Evolutionary conservation across 2,329 filamentous ascomycete genomes (phyloP).

Genomic region (Cladophialophora bantiana): DNA sequence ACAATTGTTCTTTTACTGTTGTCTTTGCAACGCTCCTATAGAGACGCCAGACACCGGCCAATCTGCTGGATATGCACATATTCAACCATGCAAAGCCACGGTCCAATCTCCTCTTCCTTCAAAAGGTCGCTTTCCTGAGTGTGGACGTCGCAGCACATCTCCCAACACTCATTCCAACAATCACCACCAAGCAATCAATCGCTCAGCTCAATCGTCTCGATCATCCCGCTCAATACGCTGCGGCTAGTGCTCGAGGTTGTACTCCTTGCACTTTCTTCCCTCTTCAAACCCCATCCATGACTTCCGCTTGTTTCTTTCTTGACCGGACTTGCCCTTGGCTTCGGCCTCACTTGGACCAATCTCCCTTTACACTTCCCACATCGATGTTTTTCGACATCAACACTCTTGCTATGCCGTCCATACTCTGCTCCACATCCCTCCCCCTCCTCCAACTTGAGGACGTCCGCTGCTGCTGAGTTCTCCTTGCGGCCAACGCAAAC

Average conservation of each 20-base stretch:
- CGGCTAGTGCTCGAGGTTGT: conserved; percentile 26
- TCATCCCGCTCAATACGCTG: conserved; percentile 25
- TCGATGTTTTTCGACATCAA: conserved; percentile 72
- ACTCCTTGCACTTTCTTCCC: conserved; percentile 39
- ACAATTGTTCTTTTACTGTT: too few species aligned
- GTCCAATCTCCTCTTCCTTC: too few species aligned
- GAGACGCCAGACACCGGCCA: too few species aligned
- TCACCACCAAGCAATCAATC: conserved; percentile 20
- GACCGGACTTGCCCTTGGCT: conserved; percentile 60
- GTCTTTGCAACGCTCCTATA: too few species aligned
- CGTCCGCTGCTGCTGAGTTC: conserved; percentile 29
- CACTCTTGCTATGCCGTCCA: conserved; percentile 84
- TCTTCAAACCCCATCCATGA: neutral
- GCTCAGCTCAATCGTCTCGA: conserved; percentile 37
- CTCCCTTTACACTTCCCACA: conserved; percentile 78
- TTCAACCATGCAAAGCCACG: too few species aligned
- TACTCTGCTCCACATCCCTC: conserved; percentile 71
- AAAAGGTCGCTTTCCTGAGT: too few species aligned
- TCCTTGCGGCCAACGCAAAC: conserved; percentile 59
- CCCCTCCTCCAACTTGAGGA: conserved; percentile 33
- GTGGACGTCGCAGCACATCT: too few species aligned
- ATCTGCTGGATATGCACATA: too few species aligned
- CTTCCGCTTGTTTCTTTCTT: conserved; percentile 26
- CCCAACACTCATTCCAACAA: too few species aligned
- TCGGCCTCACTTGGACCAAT: conserved; percentile 80